Evolutionary conservation across 192 early-diverging fungal genomes (phyloP).

Genomic region (Coemansia erecta): DNA sequence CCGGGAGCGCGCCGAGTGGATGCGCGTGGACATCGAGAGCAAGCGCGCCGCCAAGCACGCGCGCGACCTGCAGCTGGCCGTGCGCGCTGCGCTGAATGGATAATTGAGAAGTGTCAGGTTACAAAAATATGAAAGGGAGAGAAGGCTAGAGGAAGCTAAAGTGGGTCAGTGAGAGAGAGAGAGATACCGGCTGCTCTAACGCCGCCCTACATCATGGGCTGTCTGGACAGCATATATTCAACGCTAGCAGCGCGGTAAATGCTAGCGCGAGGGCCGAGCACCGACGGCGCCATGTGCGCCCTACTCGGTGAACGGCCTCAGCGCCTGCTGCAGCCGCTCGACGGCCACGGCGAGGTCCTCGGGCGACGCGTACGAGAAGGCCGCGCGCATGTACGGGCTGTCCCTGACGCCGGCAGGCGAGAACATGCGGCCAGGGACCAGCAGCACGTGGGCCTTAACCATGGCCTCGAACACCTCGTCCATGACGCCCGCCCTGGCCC

Average conservation of each 20-base stretch:
- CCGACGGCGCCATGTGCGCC: too few species aligned
- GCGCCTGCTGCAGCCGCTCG: conserved; percentile 57
- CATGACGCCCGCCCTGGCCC: conserved; percentile 53
- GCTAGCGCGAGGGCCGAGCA: too few species aligned
- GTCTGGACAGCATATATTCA: too few species aligned
- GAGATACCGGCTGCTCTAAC: too few species aligned
- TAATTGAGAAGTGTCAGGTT: too few species aligned
- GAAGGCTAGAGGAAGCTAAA: too few species aligned
- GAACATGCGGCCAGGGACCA: conserved; percentile 67
- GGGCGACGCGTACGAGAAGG: conserved; percentile 65
- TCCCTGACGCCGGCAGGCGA: conserved; percentile 49
- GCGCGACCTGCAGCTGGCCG: conserved; percentile 16
- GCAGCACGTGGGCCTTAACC: conserved; percentile 66
- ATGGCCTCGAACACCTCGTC: conserved; percentile 61
- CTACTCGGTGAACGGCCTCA: conserved; percentile 41
- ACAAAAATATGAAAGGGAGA: too few species aligned
- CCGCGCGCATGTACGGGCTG: conserved; percentile 63
- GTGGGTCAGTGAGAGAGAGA: too few species aligned
- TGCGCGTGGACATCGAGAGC: conserved; percentile 58
- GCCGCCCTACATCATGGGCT: too few species aligned
- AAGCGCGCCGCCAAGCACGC: conserved; percentile 26
- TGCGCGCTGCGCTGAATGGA: not conserved
- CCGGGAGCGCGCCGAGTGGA: conserved; percentile 63
- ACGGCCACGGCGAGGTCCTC: conserved; percentile 65
- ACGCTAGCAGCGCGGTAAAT: too few species aligned